Evolutionary conservation across 371 early-diverging fungal genomes (phyloP), one percentile per base, ranked within the genome.

Genomic region (Haplosporangium sp.): DNA sequence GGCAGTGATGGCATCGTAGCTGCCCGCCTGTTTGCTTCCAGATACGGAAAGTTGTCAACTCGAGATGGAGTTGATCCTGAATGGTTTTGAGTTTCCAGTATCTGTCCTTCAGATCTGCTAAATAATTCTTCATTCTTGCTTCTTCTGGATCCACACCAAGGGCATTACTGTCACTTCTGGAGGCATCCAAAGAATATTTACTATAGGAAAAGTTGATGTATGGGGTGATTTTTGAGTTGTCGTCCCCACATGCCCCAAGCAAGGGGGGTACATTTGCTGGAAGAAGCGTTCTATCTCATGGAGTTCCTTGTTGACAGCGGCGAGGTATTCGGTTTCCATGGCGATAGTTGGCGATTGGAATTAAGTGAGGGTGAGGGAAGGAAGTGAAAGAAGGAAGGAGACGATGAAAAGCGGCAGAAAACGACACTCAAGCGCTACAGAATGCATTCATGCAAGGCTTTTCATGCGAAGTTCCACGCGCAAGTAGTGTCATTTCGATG

Each of bases 21-120:
- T 29, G 29, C 2, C 29, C 29, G 29, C 29, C 29, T 29, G 29
- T 29, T 29, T 29, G 23, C 21, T 52, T 50, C 72, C 60, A 57
- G 47, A 72, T 53, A 21, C 57, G 73, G 36, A 45, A 41, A 23
- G 57, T 37, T 2, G 73, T 66, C 36, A 65, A 38, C 42, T 72
- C 73, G 48, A 72, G 40, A 46, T 64, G 67, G 37, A 66, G 46
- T 40, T 61, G 67, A 54, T 66, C 73, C 53, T 72, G 73, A 16
- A 66, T 20, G 1, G 48, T 47, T 47, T 72, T 72, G 20, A 72
- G 54, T 16, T 72, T 62, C 48, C 40, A 40, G 48, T 72, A 72
- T 40, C 73, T 60, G 14, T 48, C 67, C 14, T 53, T 60, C 9
- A 66, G 62, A 52, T 61, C 67, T 1, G 20, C 51, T 11, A 66